Base-by-base conservation (phyloP, 164 flowering plant genomes). In the Kalanchoe fedtschenkoi region DNA sequence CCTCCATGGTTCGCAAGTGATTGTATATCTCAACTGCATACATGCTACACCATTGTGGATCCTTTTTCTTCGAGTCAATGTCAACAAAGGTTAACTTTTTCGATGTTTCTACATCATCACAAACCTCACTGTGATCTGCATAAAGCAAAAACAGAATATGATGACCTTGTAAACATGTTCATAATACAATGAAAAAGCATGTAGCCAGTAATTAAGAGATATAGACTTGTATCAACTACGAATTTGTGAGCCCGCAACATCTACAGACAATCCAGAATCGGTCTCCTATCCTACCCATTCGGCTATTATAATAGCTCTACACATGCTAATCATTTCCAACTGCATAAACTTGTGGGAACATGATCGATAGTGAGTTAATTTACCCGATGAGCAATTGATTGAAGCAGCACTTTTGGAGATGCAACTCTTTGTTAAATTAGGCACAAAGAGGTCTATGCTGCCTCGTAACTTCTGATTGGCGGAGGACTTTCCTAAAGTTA, bases 1-100 rank as follows among this genome's bases (percentile, higher is more conserved):
- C 87, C 87, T 83, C 84, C 53, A 47, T 55, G 29, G 70, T 68
- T 17, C 61, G 69, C n/a, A 62, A 55, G 39, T 62, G 70, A 10
- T 62, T 34, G 59, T 78, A 75, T 56, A 82, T 80, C 39, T 75
- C 78, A 59, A 73, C 61, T 24, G 79, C 87, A 71, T 82, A 82
- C 29, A 69, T 59, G 69, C 78, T 69, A 62, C 84, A 82, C 41
- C 64, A 64, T 65, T 39, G 74, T 56, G 83, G 83, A 75, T 78
- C 81, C 67, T 72, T 71, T 41, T 70, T 32, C 29, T 73, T 66
- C 38, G 75, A 72, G 68, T 80, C 84, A 58, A 82, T 78, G 66
- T 80, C 78, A 19, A 62, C 60, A 43, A 80, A 63, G 34, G 65
- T 64, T 9, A n/a, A n/a, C n/a, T 21, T 62, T 53, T 60, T 39